Evolutionary conservation across 345 rosid species (phyloP).

Genomic region (Camelina sativa): DNA sequence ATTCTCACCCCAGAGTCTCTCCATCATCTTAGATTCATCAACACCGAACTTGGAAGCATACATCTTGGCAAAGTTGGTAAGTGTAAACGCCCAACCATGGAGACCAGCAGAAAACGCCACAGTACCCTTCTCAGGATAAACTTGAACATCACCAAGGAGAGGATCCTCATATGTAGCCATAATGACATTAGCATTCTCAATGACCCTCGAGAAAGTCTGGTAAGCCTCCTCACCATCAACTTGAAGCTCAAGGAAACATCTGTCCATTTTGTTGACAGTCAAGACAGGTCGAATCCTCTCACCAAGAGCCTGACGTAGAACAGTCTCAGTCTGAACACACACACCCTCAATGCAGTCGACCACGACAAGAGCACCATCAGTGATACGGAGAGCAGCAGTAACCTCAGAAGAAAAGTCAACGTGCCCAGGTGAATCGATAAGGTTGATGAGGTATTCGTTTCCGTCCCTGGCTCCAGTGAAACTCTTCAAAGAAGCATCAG

Average conservation of each 20-base stretch:
- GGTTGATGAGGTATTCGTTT: conserved; percentile 79
- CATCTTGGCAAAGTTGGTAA: conserved; percentile 83
- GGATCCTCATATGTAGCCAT: conserved; percentile 92
- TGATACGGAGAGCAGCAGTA: conserved; percentile 88
- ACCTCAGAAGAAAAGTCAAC: conserved; percentile 90
- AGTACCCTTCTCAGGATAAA: conserved; percentile 82
- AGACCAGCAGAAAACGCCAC: conserved; percentile 90
- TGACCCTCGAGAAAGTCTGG: conserved; percentile 76
- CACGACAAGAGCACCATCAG: conserved; percentile 89
- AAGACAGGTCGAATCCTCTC: conserved; percentile 85
- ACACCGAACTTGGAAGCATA: conserved; percentile 88
- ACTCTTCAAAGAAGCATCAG: conserved; percentile 55
- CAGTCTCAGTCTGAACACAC: conserved; percentile 87
- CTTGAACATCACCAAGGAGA: conserved; percentile 81
- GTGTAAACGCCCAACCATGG: conserved; percentile 86
- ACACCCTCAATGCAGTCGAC: conserved; percentile 90
- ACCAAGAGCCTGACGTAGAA: conserved; percentile 81
- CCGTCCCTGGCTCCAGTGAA: conserved; percentile 69
- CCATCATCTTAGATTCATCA: conserved; percentile 84
- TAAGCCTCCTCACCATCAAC: conserved; percentile 92
- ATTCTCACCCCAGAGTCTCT: conserved; percentile 52
- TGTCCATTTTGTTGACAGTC: conserved; percentile 93
- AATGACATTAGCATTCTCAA: conserved; percentile 84
- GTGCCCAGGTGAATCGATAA: conserved; percentile 83
- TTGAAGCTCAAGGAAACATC: conserved; percentile 90